Conservation (phyloP, 345 rosid genomes). For the Euphorbia tirucalli region DNA sequence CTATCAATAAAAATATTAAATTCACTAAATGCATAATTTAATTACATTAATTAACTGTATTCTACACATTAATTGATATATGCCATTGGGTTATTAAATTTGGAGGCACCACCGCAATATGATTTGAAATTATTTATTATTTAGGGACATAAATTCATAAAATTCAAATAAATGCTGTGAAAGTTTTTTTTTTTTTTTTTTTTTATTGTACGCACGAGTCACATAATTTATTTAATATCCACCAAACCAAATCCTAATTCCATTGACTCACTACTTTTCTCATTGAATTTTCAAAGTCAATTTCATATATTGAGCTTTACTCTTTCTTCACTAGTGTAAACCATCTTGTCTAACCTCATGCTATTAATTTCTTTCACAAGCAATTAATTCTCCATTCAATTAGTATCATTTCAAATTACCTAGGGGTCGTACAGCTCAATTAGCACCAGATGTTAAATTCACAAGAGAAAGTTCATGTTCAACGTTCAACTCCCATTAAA, state of each 20-base stretch:
- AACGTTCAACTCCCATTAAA: too few species aligned
- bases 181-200: background rate
- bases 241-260: background rate
- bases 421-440: too few species aligned
- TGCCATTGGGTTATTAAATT: slow-evolving; percentile 6
- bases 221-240: too few species aligned
- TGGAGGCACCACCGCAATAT: slow-evolving; percentile 28
- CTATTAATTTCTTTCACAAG: too few species aligned
- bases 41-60: background rate
- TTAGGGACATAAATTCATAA: too few species aligned
- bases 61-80: background rate
- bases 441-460: too few species aligned
- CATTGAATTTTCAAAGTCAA: slow-evolving; percentile 22
- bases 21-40: slow-evolving; percentile 9
- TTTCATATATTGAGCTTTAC: background rate
- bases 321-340: too few species aligned
- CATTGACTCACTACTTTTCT: slow-evolving; percentile 3
- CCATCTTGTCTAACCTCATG: too few species aligned
- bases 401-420: too few species aligned
- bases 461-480: too few species aligned
- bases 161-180: background rate
- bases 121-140: background rate
- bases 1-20: background rate
- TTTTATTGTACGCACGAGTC: too few species aligned
- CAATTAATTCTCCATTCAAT: too few species aligned